Evolutionary conservation across 495 filamentous ascomycete species (phyloP).

Genomic region (Endocarpon pusillum): DNA sequence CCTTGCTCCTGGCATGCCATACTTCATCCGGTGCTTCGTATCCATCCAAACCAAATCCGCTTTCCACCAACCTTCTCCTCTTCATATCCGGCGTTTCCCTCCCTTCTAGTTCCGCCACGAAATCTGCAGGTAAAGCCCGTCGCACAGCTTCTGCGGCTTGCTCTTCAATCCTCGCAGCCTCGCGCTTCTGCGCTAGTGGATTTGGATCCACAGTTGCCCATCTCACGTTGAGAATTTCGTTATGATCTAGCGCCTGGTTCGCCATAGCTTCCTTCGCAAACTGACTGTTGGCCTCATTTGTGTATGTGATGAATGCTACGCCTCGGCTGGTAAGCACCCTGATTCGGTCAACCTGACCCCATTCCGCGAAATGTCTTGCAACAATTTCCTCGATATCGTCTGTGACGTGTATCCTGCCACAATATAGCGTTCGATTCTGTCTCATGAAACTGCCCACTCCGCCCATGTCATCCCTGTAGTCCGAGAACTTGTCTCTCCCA

Average conservation of each 20-base stretch:
- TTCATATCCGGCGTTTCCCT: conserved; percentile 58
- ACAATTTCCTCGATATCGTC: conserved; percentile 98
- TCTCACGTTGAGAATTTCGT: conserved; percentile 84
- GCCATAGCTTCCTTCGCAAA: conserved; percentile 91
- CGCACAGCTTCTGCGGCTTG: conserved; percentile 95
- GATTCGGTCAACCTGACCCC: conserved; percentile 77
- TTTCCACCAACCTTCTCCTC: conserved; percentile 80
- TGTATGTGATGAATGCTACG: conserved; percentile 83
- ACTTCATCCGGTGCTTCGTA: conserved; percentile 93
- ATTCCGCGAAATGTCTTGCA: conserved; percentile 81
- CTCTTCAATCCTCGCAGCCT: conserved; percentile 80
- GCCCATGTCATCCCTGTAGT: conserved; percentile 93
- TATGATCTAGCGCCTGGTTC: conserved; percentile 70
- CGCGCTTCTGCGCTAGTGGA: conserved; percentile 82
- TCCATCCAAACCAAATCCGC: conserved; percentile 71
- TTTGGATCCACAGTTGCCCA: conserved; percentile 98
- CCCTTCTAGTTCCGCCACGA: conserved; percentile 87
- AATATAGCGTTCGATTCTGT: conserved; percentile 82
- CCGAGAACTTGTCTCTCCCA: conserved; percentile 68
- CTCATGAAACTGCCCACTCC: conserved; percentile 82
- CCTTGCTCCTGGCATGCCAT: conserved; percentile 56
- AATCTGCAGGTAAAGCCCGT: conserved; percentile 75
- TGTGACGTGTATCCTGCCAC: conserved; percentile 86
- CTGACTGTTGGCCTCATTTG: conserved; percentile 68
- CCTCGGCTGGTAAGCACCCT: conserved; percentile 82